Conservation (phyloP, 345 rosid genomes). For the Angophora floribunda region DNA sequence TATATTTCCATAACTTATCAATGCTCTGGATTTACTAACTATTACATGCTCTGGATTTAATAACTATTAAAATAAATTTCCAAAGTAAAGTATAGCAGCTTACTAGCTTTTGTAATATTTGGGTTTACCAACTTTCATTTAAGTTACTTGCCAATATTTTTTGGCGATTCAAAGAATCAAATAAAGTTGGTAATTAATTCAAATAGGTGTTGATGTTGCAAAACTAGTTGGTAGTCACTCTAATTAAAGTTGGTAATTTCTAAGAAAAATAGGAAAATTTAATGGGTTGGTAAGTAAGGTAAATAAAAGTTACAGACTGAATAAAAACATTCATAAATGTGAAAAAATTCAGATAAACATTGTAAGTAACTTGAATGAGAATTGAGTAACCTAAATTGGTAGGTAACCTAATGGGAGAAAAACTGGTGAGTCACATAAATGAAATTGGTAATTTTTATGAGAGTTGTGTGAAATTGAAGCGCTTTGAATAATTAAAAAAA, state of each 20-base stretch:
- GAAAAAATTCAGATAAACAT: background rate
- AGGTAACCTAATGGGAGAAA: background rate
- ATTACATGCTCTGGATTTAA: background rate
- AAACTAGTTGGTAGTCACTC: background rate
- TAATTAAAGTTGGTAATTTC: background rate
- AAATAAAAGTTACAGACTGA: background rate
- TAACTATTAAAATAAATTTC: background rate
- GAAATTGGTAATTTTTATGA: background rate
- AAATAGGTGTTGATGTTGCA: background rate
- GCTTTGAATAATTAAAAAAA: background rate
- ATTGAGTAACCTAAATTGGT: background rate
- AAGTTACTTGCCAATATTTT: background rate
- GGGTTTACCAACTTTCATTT: background rate
- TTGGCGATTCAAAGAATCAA: background rate
- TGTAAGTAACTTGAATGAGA: background rate
- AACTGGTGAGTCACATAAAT: background rate
- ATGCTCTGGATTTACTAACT: background rate
- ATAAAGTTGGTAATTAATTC: background rate
- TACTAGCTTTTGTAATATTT: background rate
- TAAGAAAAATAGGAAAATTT: background rate
- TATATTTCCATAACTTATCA: background rate
- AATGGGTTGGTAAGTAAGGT: background rate
- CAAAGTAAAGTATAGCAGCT: background rate
- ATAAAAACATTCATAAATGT: background rate
- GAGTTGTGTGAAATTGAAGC: background rate